These are phyloP conservation scores for Globisporangium abappressorium DNA, from an alignment of 352 stramenopile genomes.

Conservation along the genomic window DNA sequence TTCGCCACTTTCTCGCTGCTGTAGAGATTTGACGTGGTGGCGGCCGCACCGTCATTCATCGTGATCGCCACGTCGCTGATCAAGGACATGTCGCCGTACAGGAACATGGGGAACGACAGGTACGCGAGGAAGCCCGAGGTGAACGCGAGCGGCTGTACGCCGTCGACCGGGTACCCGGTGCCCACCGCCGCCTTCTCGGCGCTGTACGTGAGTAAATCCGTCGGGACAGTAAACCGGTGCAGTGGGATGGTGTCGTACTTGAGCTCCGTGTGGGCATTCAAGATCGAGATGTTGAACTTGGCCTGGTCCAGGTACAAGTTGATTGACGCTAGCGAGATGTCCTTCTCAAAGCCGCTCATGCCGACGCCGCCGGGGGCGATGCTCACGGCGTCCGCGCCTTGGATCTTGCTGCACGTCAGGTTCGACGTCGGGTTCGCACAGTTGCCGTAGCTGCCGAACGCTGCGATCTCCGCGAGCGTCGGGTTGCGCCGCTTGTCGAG, in stretches of 20 bases:
- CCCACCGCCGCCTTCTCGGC: conserved; percentile 33
- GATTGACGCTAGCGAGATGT: background rate
- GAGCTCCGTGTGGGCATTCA: background rate
- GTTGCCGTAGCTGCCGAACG: conserved; percentile 20
- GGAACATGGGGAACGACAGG: conserved; percentile 65
- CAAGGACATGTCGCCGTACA: conserved; percentile 56
- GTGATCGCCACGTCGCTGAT: conserved; percentile 52
- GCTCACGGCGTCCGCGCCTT: conserved; percentile 13
- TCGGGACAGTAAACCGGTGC: conserved; percentile 26
- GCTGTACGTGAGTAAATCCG: conserved; percentile 30
- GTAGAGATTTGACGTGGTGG: conserved; percentile 46
- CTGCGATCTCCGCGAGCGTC: conserved; percentile 18
- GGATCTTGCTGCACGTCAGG: conserved; percentile 17
- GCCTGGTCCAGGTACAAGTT: conserved; percentile 16
- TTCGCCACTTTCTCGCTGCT: conserved; percentile 35
- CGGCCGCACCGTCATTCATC: conserved; percentile 40
- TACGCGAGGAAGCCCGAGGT: conserved; percentile 65
- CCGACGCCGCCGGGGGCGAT: conserved; percentile 13
- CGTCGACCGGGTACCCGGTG: conserved; percentile 55
- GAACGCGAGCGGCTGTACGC: conserved; percentile 65
- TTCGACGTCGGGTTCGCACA: conserved; percentile 18
- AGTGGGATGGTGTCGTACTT: conserved; percentile 14
- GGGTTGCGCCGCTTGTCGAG: conserved; percentile 20
- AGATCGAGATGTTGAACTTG: conserved; percentile 20
- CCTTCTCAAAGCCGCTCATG: conserved; percentile 16